These are phyloP conservation scores for Funneliformis caledonium DNA, from an alignment of 371 early-diverging fungal species.

Conservation along the genomic window DNA sequence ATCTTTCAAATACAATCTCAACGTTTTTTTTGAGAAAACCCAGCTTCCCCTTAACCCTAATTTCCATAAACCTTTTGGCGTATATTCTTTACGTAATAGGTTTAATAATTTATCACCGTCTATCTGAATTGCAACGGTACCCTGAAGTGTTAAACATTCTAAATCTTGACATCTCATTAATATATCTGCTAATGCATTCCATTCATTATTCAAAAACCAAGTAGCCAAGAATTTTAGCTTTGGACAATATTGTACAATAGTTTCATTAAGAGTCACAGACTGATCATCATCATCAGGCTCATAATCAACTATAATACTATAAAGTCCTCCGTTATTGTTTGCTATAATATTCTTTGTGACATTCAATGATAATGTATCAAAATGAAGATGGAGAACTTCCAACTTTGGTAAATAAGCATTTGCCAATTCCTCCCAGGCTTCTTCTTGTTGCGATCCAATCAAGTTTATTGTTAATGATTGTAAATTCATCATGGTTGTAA, in stretches of 20 bases:
- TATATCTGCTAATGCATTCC: background rate
- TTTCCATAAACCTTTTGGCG: background rate
- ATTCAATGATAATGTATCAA: background rate
- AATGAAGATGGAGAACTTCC: background rate
- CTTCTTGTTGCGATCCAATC: background rate
- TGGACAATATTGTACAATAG: background rate
- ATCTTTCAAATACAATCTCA: background rate
- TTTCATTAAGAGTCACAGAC: background rate
- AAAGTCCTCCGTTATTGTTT: background rate
- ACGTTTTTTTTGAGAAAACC: background rate
- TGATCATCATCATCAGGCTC: background rate
- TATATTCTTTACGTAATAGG: background rate
- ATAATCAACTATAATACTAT: background rate
- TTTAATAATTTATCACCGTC: background rate
- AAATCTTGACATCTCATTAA: background rate
- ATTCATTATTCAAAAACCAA: slow-evolving; percentile 7
- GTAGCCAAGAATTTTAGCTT: background rate
- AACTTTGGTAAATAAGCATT: background rate
- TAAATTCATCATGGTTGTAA: background rate
- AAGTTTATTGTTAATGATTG: background rate
- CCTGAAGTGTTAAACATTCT: background rate
- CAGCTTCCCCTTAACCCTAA: background rate
- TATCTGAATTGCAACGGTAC: background rate
- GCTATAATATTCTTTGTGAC: background rate
- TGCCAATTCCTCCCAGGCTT: background rate